phyloP scores from a whole-genome alignment of 1,139 yeast species.

The Saccharomyces hybrid region DNA sequence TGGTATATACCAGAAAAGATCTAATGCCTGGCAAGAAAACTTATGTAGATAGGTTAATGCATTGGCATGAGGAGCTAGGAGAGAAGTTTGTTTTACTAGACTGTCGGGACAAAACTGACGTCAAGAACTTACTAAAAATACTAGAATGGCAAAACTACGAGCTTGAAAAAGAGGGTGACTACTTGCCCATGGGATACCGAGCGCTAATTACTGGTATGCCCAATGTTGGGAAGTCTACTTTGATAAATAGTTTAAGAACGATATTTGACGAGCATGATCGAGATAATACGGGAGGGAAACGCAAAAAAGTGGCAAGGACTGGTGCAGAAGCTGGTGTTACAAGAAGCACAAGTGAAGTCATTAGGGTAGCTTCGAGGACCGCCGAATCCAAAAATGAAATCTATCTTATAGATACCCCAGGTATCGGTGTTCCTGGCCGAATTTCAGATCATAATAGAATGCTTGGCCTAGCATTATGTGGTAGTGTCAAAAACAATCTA shows the following conservation, averaged over 20 bases:
- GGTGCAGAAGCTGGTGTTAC: constrained; percentile 94
- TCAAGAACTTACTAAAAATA: constrained; percentile 42
- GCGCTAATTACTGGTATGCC: constrained; percentile 90
- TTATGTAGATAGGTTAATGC: constrained; percentile 14
- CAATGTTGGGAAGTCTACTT: constrained; percentile 93
- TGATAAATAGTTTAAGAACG: constrained; percentile 66
- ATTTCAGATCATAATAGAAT: constrained; percentile 57
- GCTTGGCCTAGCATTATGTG: constrained; percentile 68
- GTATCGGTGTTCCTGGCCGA: constrained; percentile 70
- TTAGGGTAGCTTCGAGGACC: constrained; percentile 39
- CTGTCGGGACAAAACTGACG: constrained; percentile 48
- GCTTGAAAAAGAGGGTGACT: constrained; percentile 37
- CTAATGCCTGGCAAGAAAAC: constrained; percentile 8
- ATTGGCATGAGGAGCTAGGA: constrained; percentile 40
- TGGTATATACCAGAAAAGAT: constrained; percentile 31
- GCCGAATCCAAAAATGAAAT: constrained; percentile 53
- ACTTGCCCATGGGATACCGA: constrained; percentile 78
- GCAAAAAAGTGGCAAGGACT: constrained; percentile 67
- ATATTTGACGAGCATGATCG: constrained; percentile 29
- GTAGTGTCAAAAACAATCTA: constrained; percentile 63
- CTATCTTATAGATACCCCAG: constrained; percentile 83
- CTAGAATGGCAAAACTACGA: constrained; percentile 36
- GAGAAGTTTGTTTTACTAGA: constrained; percentile 58
- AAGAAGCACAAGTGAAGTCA: constrained; percentile 66
- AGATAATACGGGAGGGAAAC: constrained; percentile 9